Evolutionary conservation across 23 red algal species (phyloP).

Genomic region (Chondrus crispus): DNA sequence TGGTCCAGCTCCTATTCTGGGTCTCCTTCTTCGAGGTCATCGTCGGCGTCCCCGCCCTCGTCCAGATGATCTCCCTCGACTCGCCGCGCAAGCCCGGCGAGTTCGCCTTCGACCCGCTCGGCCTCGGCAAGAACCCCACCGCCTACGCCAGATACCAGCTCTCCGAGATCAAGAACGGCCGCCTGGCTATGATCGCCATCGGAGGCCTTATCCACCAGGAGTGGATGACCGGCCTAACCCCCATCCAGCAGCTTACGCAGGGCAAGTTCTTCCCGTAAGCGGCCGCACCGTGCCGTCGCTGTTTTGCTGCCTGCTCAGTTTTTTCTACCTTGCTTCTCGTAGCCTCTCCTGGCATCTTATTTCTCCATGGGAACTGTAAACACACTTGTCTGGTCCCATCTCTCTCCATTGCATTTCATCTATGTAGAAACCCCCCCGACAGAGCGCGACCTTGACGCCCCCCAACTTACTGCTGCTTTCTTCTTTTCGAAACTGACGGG

Average conservation of each 20-base stretch:
- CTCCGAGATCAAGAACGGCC: constrained; percentile 79
- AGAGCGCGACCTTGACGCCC: too few relatives aligned
- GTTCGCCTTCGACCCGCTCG: constrained; percentile 87
- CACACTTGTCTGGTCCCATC: too few relatives aligned
- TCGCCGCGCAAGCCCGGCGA: constrained; percentile 65
- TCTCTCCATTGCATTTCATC: too few relatives aligned
- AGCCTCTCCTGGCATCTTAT: too few relatives aligned
- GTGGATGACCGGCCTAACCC: constrained; percentile 59
- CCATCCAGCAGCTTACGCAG: constrained; percentile 57
- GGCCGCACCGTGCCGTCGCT: too few relatives aligned
- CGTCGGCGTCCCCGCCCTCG: constrained; percentile 78
- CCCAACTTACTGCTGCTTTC: too few relatives aligned
- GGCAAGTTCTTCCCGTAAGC: constrained; percentile 73
- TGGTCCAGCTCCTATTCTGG: constrained; percentile 92
- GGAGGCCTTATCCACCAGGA: constrained; percentile 90
- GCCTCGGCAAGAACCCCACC: constrained; percentile 58
- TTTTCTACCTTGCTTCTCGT: too few relatives aligned
- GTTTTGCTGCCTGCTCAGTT: too few relatives aligned
- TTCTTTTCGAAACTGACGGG: too few relatives aligned
- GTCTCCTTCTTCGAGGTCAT: constrained; percentile 81
- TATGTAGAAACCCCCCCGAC: too few relatives aligned
- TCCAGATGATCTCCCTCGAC: constrained; percentile 77
- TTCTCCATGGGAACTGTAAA: too few relatives aligned
- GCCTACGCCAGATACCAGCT: constrained; percentile 62
- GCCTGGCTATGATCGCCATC: constrained; percentile 89